phyloP scores from a whole-genome alignment of 345 rosid genomes.

The Lumnitzera littorea region DNA sequence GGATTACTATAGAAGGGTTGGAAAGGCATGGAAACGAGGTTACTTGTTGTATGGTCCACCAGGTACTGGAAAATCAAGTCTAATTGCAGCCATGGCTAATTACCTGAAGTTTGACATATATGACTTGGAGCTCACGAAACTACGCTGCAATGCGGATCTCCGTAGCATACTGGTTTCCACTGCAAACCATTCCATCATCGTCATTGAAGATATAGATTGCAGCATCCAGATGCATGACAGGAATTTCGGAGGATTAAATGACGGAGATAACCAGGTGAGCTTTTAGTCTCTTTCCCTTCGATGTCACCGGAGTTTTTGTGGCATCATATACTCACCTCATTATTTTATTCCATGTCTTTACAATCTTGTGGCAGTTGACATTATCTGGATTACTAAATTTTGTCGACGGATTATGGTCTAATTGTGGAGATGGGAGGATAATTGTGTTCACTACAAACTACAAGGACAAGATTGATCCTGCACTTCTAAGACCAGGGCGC shows the following conservation, averaged over 20 bases:
- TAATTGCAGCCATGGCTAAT: conserved; percentile 14
- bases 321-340: no score
- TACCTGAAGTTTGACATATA: conserved; percentile 22
- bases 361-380: neutral
- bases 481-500: conserved; percentile 22
- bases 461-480: conserved; percentile 25
- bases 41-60: conserved; percentile 24
- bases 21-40: conserved; percentile 22
- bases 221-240: conserved; percentile 14
- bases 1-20: conserved; percentile 14
- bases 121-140: conserved; percentile 17
- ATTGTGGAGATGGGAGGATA: conserved; percentile 16
- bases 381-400: conserved; percentile 10
- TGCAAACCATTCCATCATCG: conserved; percentile 16
- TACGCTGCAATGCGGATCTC: conserved; percentile 5
- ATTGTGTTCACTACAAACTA: conserved; percentile 19
- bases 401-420: conserved; percentile 18
- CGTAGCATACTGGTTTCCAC: conserved; percentile 10
- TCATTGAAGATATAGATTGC: conserved; percentile 25
- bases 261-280: neutral
- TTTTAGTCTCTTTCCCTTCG: no score
- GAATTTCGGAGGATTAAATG: neutral
- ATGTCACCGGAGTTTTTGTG: no score
- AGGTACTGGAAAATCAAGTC: conserved; percentile 25
- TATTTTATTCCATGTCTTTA: no score